A percentile compares a stretch with the other conserved stretches of the same genome.
phyloP scores from a whole-genome alignment of 2,329 filamentous ascomycete genomes.

The Metarhizium guizhouense region DNA sequence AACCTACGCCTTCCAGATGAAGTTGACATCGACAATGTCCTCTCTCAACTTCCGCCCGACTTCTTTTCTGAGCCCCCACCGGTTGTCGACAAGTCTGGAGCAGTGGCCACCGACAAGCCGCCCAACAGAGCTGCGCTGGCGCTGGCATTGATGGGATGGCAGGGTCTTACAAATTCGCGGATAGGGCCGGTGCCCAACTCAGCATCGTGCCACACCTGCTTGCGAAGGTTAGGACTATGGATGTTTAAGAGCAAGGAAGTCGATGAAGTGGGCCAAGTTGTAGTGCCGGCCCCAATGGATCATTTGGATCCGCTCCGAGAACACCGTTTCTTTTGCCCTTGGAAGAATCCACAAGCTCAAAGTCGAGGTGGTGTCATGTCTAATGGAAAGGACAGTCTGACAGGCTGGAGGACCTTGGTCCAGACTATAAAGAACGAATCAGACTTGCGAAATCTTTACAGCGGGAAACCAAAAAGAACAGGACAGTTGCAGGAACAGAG shows the following conservation, averaged over 20 bases:
- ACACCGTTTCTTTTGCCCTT: constrained; percentile 78
- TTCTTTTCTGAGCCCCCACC: constrained; percentile 44
- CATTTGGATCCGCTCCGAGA: constrained; percentile 60
- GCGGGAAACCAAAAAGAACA: constrained; percentile 20
- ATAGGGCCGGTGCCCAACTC: constrained; percentile 59
- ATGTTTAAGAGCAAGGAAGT: constrained; percentile 76
- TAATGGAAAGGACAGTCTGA: constrained; percentile 25
- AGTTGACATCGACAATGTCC: constrained; percentile 40
- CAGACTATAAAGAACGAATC: constrained; percentile 51
- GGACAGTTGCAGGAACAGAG: constrained; percentile 4
- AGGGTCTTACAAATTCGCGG: constrained; percentile 48
- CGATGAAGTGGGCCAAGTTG: constrained; percentile 40
- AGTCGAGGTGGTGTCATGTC: constrained; percentile 27
- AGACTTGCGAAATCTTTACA: constrained; percentile 34
- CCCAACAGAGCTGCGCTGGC: constrained; percentile 56
- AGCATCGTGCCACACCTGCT: constrained; percentile 75
- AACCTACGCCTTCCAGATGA: constrained; percentile 48
- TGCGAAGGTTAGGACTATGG: constrained; percentile 85
- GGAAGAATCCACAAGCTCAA: constrained; percentile 59
- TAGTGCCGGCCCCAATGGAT: constrained; percentile 54
- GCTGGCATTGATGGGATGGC: constrained; percentile 68
- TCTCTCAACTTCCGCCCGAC: constrained; percentile 40
- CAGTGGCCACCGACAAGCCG: constrained; percentile 14
- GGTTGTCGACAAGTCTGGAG: constrained; percentile 12
- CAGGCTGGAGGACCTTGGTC: constrained; percentile 47